A percentile compares a stretch with the other conserved stretches of the same genome.
These are phyloP conservation scores for Leonotis leonurus DNA, from an alignment of 257 asterid species.

Conservation along the genomic window DNA sequence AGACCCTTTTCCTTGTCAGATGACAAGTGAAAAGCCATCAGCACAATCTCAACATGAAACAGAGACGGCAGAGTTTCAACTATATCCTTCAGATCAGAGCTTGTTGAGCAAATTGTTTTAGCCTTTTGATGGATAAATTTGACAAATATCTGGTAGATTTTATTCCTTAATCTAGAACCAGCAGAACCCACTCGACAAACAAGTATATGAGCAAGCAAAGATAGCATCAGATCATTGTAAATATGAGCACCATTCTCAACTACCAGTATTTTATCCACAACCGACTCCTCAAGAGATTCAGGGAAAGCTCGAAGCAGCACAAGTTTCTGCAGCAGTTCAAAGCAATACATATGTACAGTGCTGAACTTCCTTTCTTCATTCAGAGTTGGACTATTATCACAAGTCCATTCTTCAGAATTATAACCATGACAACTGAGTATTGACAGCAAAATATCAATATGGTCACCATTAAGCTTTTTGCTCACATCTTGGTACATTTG, in stretches of 20 bases:
- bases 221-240: constrained; percentile 76
- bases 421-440: constrained; percentile 47
- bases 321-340: constrained; percentile 69
- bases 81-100: constrained; percentile 56
- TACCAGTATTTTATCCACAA: constrained; percentile 57
- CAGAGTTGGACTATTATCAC: constrained; percentile 31
- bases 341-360: constrained; percentile 51
- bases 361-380: constrained; percentile 58
- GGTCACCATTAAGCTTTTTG: constrained; percentile 45
- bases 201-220: constrained; percentile 80
- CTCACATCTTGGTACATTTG: constrained; percentile 54
- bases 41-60: constrained; percentile 77
- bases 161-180: constrained; percentile 67
- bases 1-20: constrained; percentile 62
- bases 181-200: constrained; percentile 50
- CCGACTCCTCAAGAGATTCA: constrained; percentile 54
- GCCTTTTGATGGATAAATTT: constrained; percentile 52
- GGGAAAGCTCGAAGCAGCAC: constrained; percentile 52
- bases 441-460: constrained; percentile 58
- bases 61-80: constrained; percentile 69
- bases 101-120: constrained; percentile 36
- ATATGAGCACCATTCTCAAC: constrained; percentile 57
- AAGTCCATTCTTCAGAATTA: constrained; percentile 45
- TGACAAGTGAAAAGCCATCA: constrained; percentile 77
- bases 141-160: constrained; percentile 46